These are phyloP conservation scores for Eucalyptus cloeziana DNA, from an alignment of 345 rosid species.

Conservation along the genomic window DNA sequence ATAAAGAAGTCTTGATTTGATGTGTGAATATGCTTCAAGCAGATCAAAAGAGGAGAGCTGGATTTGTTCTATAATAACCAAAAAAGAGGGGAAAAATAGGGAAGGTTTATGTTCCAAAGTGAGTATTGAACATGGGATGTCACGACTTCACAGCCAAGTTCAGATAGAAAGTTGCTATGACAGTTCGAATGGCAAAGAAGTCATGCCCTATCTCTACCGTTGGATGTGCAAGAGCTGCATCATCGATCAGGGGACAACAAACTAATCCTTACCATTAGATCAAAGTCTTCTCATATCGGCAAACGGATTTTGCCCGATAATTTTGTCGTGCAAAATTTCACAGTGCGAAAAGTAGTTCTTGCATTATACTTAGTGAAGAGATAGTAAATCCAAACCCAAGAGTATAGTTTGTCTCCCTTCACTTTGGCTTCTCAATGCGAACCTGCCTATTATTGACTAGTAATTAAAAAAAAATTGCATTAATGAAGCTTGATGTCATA, in stretches of 20 bases:
- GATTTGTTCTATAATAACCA: too few relatives aligned
- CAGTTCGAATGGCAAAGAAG: neutral
- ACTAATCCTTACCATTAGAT: neutral
- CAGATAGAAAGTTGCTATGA: rapidly evolving
- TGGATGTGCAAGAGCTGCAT: neutral
- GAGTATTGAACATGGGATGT: neutral
- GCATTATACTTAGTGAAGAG: too few relatives aligned
- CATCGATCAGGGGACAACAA: neutral
- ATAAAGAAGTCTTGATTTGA: too few relatives aligned
- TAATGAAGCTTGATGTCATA: neutral
- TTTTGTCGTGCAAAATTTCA: neutral
- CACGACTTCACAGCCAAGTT: neutral
- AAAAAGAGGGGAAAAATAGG: too few relatives aligned
- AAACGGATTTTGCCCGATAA: neutral
- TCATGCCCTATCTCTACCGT: neutral
- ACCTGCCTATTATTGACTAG: too few relatives aligned
- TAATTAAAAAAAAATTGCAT: too few relatives aligned
- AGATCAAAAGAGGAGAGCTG: too few relatives aligned
- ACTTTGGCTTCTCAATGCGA: too few relatives aligned
- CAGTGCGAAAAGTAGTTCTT: too few relatives aligned
- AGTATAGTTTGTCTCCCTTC: neutral
- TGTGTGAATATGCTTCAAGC: too few relatives aligned
- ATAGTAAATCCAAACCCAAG: neutral
- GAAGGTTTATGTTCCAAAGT: neutral
- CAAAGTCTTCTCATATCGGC: neutral